These are phyloP conservation scores for Bacidia rubella DNA, from an alignment of 495 filamentous ascomycete species.

Conservation along the genomic window DNA sequence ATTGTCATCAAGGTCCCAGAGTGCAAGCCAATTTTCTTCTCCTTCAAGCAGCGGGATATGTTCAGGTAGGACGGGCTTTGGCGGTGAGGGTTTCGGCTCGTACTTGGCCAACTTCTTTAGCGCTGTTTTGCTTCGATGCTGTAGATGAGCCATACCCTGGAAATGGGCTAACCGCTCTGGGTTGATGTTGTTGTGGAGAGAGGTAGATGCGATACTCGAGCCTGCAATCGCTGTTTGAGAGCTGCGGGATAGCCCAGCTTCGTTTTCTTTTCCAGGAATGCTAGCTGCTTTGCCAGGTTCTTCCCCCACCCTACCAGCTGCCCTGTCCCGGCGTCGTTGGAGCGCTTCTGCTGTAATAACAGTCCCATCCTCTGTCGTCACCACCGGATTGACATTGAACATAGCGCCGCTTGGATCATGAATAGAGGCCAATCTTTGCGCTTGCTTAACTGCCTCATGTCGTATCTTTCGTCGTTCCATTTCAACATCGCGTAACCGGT, in stretches of 20 bases:
- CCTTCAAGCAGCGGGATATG: constrained; percentile 19
- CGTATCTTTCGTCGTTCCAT: constrained; percentile 21
- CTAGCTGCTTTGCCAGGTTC: constrained; percentile 8
- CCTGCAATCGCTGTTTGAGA: background rate
- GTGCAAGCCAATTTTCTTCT: constrained; percentile 23
- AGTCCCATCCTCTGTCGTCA: constrained; percentile 20
- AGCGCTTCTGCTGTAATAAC: constrained; percentile 19
- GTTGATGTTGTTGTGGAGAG: constrained; percentile 1
- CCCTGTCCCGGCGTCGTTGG: constrained; percentile 11
- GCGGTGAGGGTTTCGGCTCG: constrained; percentile 18
- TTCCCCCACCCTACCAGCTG: constrained; percentile 8
- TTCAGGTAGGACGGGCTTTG: constrained; percentile 23
- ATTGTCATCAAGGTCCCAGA: constrained; percentile 25
- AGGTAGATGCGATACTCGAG: background rate
- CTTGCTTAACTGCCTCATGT: constrained; percentile 21
- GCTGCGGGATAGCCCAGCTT: background rate
- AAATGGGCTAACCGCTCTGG: constrained; percentile 8
- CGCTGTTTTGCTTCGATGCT: constrained; percentile 29
- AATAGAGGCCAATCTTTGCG: constrained; percentile 20
- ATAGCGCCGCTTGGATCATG: constrained; percentile 22
- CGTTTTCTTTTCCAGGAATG: background rate
- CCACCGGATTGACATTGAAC: constrained; percentile 26
- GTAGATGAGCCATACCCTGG: background rate
- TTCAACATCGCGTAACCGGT: constrained; percentile 21
- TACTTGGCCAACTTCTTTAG: constrained; percentile 20